A percentile compares a stretch with the other conserved stretches of the same genome.
These are phyloP conservation scores for Porodaedalea pini DNA, from an alignment of 1,284 basidiomycete species.

Conservation along the genomic window DNA sequence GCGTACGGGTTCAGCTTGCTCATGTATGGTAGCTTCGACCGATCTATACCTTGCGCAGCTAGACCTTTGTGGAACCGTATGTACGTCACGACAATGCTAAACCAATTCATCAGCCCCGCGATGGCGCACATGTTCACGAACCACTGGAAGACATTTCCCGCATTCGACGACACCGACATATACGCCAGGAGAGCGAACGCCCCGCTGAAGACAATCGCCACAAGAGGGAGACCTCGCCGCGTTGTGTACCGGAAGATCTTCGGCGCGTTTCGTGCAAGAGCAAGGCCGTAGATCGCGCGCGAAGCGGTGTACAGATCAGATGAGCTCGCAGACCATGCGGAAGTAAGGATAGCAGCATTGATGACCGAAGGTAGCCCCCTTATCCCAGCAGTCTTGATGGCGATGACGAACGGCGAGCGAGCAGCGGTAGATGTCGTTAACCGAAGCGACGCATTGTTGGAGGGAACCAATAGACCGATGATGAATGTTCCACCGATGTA, in stretches of 20 bases:
- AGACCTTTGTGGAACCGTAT: slow-evolving; percentile 44
- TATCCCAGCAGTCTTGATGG: slow-evolving; percentile 71
- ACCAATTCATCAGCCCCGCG: slow-evolving; percentile 78
- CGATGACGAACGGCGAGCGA: slow-evolving; percentile 83
- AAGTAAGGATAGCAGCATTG: slow-evolving; percentile 81
- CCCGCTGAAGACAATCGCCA: slow-evolving; percentile 64
- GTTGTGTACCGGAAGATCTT: slow-evolving; percentile 66
- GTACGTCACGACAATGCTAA: slow-evolving; percentile 47
- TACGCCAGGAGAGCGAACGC: slow-evolving; percentile 70
- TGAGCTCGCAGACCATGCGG: slow-evolving; percentile 83
- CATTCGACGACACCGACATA: slow-evolving; percentile 58
- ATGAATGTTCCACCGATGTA: slow-evolving; percentile 66
- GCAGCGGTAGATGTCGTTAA: slow-evolving; percentile 58
- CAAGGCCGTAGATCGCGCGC: slow-evolving; percentile 76
- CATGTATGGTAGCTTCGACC: slow-evolving; percentile 38
- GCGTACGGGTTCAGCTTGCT: slow-evolving; percentile 33
- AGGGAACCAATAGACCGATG: slow-evolving; percentile 77
- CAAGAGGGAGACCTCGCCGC: slow-evolving; percentile 71
- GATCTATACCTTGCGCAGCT: slow-evolving; percentile 40
- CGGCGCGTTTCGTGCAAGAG: slow-evolving; percentile 76
- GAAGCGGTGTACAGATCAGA: slow-evolving; percentile 81
- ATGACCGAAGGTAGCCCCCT: slow-evolving; percentile 73
- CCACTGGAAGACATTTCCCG: slow-evolving; percentile 73
- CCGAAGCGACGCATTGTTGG: slow-evolving; percentile 54
- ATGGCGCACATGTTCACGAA: slow-evolving; percentile 71